Conservation (phyloP, 306 rosid genomes). For the Sindora glabra region DNA sequence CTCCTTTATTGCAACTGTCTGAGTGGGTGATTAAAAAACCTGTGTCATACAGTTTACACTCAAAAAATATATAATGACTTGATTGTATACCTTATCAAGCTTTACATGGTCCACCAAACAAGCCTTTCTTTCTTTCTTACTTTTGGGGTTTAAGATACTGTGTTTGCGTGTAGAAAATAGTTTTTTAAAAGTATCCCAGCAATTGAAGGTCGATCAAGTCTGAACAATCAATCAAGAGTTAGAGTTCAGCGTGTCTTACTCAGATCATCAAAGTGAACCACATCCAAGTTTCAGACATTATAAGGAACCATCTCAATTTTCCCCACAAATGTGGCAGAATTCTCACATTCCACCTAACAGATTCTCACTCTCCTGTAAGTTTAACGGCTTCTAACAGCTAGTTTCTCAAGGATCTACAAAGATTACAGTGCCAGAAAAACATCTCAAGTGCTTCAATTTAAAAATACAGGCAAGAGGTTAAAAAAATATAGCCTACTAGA, state of each 20-base stretch:
- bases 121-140: no score
- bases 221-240: no score
- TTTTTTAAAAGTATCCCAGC: no score
- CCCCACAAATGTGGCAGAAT: constrained; percentile 17
- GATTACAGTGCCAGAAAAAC: constrained; percentile 8
- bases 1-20: no score
- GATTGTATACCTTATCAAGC: no score
- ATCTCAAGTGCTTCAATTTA: constrained; percentile 3
- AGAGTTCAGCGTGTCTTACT: constrained; percentile 3
- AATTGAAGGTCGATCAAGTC: no score
- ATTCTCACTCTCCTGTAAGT: constrained; percentile 14
- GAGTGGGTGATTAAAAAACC: no score
- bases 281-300: constrained; percentile 7
- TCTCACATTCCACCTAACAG: constrained; percentile 9
- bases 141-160: no score
- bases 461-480: background rate
- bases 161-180: no score
- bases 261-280: constrained; percentile 2
- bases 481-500: constrained; percentile 8
- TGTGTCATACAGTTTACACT: no score
- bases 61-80: no score
- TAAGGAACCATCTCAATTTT: constrained; percentile 6
- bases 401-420: constrained; percentile 26
- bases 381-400: constrained; percentile 18
- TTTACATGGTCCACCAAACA: no score